These are phyloP conservation scores for Populus hybrid DNA, from an alignment of 441 rosid genomes.

Conservation along the genomic window DNA sequence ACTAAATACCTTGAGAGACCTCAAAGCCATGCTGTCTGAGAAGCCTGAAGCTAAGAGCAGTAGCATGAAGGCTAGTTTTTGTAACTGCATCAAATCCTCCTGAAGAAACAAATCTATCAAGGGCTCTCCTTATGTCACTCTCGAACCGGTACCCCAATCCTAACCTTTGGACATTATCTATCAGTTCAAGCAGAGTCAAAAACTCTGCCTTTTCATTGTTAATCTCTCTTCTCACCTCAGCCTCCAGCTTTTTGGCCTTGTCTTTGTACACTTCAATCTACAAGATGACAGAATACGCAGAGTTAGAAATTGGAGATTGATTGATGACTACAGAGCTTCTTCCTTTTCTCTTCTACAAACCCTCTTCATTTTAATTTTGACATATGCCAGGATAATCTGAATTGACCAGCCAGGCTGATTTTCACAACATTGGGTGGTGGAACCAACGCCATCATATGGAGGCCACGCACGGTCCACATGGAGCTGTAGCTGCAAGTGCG, in stretches of 20 bases:
- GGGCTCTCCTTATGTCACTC: constrained; percentile 21
- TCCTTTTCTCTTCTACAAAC: background rate
- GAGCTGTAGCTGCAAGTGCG: too few species aligned
- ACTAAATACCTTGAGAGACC: background rate
- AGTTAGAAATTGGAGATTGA: background rate
- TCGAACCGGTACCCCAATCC: constrained; percentile 34
- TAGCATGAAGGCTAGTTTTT: constrained; percentile 12
- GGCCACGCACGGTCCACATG: too few species aligned
- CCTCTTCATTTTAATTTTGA: background rate
- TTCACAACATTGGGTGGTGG: too few species aligned
- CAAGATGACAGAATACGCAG: background rate
- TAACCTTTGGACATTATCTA: constrained; percentile 32
- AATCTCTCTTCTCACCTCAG: constrained; percentile 26
- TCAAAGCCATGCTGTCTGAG: constrained; percentile 24
- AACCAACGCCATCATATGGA: too few species aligned
- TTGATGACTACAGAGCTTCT: background rate
- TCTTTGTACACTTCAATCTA: constrained; percentile 24
- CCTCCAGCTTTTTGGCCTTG: constrained; percentile 27
- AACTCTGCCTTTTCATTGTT: constrained; percentile 14
- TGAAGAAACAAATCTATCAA: constrained; percentile 19
- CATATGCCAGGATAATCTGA: background rate
- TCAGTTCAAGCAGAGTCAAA: constrained; percentile 20
- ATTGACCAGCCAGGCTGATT: too few species aligned
- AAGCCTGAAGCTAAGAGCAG: constrained; percentile 31
- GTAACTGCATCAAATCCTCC: background rate